Evolutionary conservation across 208 protist genomes (phyloP).

Genomic region (Entamoeba histolytica): DNA sequence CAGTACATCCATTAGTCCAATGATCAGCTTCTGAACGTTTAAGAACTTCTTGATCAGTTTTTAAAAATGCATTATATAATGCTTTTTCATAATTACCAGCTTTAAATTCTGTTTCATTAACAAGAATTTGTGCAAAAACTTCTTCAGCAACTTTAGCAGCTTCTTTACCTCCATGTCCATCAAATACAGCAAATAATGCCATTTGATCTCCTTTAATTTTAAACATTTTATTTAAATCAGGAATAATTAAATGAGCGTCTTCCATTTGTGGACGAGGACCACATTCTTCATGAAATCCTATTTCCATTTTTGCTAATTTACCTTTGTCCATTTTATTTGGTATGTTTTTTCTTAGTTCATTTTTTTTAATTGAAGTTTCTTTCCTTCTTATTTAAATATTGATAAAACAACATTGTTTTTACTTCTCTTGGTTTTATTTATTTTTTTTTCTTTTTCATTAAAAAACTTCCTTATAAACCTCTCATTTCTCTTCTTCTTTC

Average conservation of each 20-base stretch:
- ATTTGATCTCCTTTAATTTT: not conserved
- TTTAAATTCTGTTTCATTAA: not conserved
- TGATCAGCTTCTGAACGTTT: not conserved
- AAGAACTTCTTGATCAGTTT: not conserved
- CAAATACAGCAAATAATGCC: not conserved
- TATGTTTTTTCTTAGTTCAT: too few species aligned
- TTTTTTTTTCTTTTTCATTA: too few species aligned
- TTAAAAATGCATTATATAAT: not conserved
- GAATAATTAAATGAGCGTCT: not conserved
- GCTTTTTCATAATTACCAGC: not conserved
- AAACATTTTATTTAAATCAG: not conserved
- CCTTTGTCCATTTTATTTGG: not conserved
- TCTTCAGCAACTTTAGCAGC: not conserved
- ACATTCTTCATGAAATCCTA: not conserved
- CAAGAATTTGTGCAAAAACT: not conserved
- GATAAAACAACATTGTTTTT: too few species aligned
- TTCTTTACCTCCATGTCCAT: not conserved
- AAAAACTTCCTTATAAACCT: too few species aligned
- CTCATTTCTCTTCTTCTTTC: too few species aligned
- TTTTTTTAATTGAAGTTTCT: too few species aligned
- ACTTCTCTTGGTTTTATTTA: too few species aligned
- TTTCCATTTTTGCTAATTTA: not conserved
- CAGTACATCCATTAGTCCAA: not conserved
- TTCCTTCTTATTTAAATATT: too few species aligned
- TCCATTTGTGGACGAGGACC: not conserved